Conservation (phyloP, 2,329 filamentous ascomycete species). For the Tolypocladium amazonense region DNA sequence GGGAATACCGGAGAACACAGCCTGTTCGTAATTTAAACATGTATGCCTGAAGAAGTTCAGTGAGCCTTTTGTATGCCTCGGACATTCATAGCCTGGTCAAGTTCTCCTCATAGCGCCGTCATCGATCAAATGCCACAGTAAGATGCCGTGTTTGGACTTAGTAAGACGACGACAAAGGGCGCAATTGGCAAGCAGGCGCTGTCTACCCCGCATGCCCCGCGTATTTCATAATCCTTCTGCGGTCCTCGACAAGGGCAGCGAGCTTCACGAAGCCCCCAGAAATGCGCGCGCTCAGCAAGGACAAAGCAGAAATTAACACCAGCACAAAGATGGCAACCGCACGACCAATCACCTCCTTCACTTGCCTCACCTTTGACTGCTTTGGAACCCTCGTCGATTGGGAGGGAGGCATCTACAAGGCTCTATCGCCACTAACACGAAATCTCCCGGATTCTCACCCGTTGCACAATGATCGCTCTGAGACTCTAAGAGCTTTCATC, state of each 20-base stretch:
- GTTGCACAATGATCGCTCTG: conserved; percentile 23
- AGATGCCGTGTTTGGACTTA: neutral
- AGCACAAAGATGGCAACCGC: conserved; percentile 4
- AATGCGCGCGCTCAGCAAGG: neutral
- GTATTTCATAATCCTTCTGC: neutral
- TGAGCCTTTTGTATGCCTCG: no score
- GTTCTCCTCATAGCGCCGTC: neutral
- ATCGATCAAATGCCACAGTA: neutral
- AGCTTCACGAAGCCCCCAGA: neutral
- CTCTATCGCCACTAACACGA: conserved; percentile 37
- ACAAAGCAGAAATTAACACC: neutral
- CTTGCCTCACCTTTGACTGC: conserved; percentile 60
- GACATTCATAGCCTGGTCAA: neutral
- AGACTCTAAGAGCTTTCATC: conserved; percentile 33
- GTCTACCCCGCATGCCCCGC: neutral
- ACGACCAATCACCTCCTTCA: conserved; percentile 17
- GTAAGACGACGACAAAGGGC: neutral
- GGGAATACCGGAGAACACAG: neutral
- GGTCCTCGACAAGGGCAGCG: neutral
- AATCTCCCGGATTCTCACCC: conserved; percentile 27
- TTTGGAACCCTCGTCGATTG: conserved; percentile 75
- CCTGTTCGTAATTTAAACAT: neutral
- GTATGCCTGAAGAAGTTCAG: neutral
- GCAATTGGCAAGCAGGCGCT: neutral
- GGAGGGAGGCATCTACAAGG: conserved; percentile 52